Percentiles rank a stretch among this genome's conserved stretches.
Evolutionary conservation across 805 yeast species (phyloP).

Genomic region (Nakazawaea anatomiae): DNA sequence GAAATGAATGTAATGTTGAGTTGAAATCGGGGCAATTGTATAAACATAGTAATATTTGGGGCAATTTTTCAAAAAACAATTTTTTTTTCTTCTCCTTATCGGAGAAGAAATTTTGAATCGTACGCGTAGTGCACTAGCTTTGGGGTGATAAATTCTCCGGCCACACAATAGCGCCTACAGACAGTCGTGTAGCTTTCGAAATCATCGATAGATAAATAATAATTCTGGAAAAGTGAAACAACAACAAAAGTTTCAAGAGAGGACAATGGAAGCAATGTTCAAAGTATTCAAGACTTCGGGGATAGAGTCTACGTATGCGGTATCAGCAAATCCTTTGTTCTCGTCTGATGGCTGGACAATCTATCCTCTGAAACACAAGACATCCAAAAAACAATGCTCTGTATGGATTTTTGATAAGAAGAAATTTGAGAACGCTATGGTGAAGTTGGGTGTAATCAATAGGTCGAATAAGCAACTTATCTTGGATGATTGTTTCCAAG

Average conservation of each 20-base stretch:
- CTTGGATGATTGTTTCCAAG: constrained; percentile 57
- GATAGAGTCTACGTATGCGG: constrained; percentile 59
- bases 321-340: constrained; percentile 67
- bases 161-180: too few species aligned
- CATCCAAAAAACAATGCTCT: constrained; percentile 58
- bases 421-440: constrained; percentile 53
- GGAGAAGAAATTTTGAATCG: background rate
- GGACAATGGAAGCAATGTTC: constrained; percentile 32
- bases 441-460: constrained; percentile 42
- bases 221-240: background rate
- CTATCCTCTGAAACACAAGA: constrained; percentile 73
- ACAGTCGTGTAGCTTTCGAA: background rate
- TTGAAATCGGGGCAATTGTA: constrained; percentile 15
- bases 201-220: background rate
- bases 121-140: too few species aligned
- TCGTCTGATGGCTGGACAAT: constrained; percentile 78
- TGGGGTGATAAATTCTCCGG: too few species aligned
- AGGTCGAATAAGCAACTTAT: constrained; percentile 42
- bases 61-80: background rate
- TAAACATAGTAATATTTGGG: background rate
- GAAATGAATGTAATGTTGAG: constrained; percentile 76
- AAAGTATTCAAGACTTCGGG: constrained; percentile 51
- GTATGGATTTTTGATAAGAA: constrained; percentile 86
- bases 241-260: background rate
- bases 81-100: background rate